These are phyloP conservation scores for Lipomyces orientalis DNA, from an alignment of 805 yeast species.

Conservation along the genomic window DNA sequence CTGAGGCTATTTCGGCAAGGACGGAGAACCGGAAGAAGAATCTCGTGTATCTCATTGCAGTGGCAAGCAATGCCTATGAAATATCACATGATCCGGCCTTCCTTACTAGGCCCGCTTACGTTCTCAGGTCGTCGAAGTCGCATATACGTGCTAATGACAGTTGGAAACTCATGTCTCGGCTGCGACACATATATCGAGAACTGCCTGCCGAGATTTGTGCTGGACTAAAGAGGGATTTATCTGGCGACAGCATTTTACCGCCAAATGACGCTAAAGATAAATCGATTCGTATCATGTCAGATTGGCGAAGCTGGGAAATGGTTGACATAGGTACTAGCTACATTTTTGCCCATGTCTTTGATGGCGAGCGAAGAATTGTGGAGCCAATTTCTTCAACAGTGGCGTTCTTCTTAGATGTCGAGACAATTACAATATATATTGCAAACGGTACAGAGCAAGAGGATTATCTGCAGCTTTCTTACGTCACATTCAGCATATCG, in stretches of 20 bases:
- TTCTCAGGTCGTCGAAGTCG: conserved; percentile 68
- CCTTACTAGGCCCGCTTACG: conserved; percentile 84
- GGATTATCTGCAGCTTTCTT: conserved; percentile 45
- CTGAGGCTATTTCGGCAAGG: conserved; percentile 29
- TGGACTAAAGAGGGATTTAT: conserved; percentile 49
- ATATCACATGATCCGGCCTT: conserved; percentile 87
- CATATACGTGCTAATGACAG: conserved; percentile 82
- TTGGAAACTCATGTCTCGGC: conserved; percentile 83
- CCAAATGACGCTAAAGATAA: conserved; percentile 60
- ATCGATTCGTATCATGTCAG: conserved; percentile 64
- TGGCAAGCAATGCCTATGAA: conserved; percentile 56
- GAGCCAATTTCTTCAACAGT: conserved; percentile 16
- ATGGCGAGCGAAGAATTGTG: conserved; percentile 36
- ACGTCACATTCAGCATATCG: conserved; percentile 40
- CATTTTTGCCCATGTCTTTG: conserved; percentile 60
- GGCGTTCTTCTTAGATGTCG: conserved; percentile 44
- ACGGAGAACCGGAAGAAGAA: conserved; percentile 39
- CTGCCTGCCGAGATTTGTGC: conserved; percentile 56
- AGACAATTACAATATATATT: conserved; percentile 44
- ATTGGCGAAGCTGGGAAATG: conserved; percentile 95
- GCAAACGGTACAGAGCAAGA: conserved; percentile 45
- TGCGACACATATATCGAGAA: conserved; percentile 71
- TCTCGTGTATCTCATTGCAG: conserved; percentile 52
- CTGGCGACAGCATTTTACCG: conserved; percentile 10
- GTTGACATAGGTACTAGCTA: conserved; percentile 62